phyloP scores from a whole-genome alignment of 2,329 filamentous ascomycete genomes.

The Pseudonectria foliicola region DNA sequence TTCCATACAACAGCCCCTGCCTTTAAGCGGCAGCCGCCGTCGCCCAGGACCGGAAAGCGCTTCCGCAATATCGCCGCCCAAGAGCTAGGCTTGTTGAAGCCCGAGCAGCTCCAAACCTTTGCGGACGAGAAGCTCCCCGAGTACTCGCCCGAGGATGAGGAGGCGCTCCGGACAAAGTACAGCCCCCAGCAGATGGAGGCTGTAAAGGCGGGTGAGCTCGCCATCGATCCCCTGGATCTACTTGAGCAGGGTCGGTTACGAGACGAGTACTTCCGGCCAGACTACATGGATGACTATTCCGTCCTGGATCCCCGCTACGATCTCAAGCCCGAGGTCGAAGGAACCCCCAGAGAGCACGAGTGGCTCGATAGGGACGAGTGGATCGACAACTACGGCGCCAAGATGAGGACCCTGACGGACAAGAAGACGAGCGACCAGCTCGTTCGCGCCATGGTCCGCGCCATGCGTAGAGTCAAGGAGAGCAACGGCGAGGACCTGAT shows the following conservation, averaged over 20 bases:
- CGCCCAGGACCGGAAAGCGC: constrained; percentile 21
- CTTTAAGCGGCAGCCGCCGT: constrained; percentile 32
- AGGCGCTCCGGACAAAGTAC: constrained; percentile 59
- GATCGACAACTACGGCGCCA: constrained; percentile 46
- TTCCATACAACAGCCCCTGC: constrained; percentile 48
- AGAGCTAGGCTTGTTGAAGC: constrained; percentile 43
- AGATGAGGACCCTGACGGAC: constrained; percentile 36
- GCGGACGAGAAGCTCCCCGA: constrained; percentile 46
- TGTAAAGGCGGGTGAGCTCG: constrained; percentile 71
- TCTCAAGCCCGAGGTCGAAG: constrained; percentile 46
- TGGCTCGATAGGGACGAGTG: constrained; percentile 57
- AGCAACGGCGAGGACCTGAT: constrained; percentile 36
- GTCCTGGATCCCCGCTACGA: constrained; percentile 73
- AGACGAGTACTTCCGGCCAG: constrained; percentile 62
- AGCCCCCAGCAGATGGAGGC: constrained; percentile 74
- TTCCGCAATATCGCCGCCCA: constrained; percentile 47
- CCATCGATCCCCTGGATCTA: constrained; percentile 69
- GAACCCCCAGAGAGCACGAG: constrained; percentile 44
- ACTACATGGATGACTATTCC: constrained; percentile 79
- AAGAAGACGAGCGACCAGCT: constrained; percentile 37
- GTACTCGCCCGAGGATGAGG: constrained; percentile 62
- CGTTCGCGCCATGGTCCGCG: constrained; percentile 33
- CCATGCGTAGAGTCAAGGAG: constrained; percentile 35
- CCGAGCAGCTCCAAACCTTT: constrained; percentile 37
- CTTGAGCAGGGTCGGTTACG: constrained; percentile 65